Percentiles rank a stretch among this genome's conserved stretches.
phyloP scores from a whole-genome alignment of 2,329 filamentous ascomycete genomes.

The Neofusicoccum ribis region DNA sequence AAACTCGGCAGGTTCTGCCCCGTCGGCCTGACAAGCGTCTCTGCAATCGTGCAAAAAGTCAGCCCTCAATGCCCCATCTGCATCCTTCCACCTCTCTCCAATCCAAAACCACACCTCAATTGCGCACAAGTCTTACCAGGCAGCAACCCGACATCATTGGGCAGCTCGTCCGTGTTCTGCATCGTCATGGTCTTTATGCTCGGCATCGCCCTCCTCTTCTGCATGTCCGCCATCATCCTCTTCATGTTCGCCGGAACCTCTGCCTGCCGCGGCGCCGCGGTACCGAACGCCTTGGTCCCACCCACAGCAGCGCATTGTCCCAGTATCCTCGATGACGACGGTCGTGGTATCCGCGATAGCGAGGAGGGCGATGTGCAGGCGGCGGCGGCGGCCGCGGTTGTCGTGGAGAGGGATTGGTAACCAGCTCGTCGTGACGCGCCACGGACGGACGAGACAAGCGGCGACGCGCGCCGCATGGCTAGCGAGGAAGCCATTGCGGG shows the following conservation, averaged over 20 bases:
- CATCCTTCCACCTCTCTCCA: too few relatives aligned
- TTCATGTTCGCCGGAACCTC: neutral
- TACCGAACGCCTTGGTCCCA: neutral
- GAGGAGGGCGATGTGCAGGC: neutral
- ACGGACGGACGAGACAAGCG: neutral
- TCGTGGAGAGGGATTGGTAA: neutral
- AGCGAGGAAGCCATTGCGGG: slow-evolving; percentile 6
- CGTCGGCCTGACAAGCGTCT: slow-evolving; percentile 39
- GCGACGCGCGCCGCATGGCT: neutral
- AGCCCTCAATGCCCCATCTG: neutral
- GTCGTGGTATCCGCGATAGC: neutral
- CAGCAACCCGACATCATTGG: slow-evolving; percentile 25
- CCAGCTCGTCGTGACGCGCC: neutral
- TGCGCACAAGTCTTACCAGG: slow-evolving; percentile 21
- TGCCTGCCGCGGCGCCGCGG: neutral
- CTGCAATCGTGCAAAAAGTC: slow-evolving; percentile 25
- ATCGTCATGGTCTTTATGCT: neutral
- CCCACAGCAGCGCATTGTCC: neutral
- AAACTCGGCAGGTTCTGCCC: slow-evolving; percentile 30
- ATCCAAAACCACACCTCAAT: neutral
- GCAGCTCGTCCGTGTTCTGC: slow-evolving; percentile 7
- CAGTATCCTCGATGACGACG: neutral
- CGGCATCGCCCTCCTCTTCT: slow-evolving; percentile 3
- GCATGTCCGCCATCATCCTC: slow-evolving; percentile 12
- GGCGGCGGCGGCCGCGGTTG: neutral